Evolutionary conservation across 208 protist genomes (phyloP).

Genomic region (Leishmania arabica): DNA sequence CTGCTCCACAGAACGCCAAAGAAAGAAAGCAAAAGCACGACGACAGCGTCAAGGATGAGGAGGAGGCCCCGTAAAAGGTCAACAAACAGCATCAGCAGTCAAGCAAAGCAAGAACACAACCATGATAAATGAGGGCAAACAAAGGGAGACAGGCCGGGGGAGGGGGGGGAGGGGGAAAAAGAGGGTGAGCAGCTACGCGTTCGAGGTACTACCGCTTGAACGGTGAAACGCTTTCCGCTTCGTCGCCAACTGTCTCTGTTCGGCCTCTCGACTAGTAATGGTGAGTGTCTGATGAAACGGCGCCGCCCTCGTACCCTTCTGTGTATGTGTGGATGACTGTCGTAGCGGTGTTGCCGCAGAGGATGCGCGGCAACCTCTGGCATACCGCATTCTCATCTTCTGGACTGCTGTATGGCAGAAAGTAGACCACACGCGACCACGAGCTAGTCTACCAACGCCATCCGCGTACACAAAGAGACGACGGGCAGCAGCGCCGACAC

Average conservation of each 20-base stretch:
- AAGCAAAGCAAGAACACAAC: too few relatives aligned
- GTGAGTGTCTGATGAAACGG: not conserved
- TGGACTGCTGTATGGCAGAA: not conserved
- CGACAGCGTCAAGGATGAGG: not conserved
- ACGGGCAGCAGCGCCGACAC: not conserved
- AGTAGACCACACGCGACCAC: not conserved
- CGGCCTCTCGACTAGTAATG: not conserved
- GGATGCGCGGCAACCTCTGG: not conserved
- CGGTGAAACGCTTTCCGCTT: not conserved
- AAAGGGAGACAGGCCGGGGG: not conserved
- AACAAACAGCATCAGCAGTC: not conserved
- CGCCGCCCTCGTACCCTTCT: not conserved
- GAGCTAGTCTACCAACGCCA: not conserved
- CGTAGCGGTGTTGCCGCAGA: not conserved
- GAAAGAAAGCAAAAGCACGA: not conserved
- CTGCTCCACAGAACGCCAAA: not conserved
- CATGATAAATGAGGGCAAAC: not conserved
- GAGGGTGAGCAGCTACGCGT: not conserved
- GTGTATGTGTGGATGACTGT: not conserved
- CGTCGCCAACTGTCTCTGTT: not conserved
- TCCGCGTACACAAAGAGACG: not conserved
- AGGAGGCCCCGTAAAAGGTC: not conserved
- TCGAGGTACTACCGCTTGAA: not conserved
- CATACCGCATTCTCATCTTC: not conserved
- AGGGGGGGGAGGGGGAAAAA: not conserved